Evolutionary conservation across 352 stramenopile genomes (phyloP), one percentile per base, ranked within the genome.

Genomic region (Phytophthora fragariae): DNA sequence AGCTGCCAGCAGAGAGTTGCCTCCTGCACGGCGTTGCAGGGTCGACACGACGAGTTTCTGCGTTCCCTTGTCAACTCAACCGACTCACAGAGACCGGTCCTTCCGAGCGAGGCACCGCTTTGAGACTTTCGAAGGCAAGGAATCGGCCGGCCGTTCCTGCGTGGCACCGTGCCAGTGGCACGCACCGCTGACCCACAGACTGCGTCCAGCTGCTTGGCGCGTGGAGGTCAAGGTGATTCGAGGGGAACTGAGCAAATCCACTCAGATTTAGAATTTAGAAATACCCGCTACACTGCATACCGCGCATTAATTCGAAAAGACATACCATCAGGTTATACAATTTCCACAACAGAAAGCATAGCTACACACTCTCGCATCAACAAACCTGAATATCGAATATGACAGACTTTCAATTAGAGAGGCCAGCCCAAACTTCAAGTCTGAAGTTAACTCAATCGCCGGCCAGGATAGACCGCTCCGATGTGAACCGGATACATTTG

Each of bases 401-500:
- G 4, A 12, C n/a, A 58, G 61, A 49, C 3, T 67, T 3, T 35
- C 50, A 27, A 12, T 62, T 65, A 33, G 27, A 65, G 44, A 74
- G 59, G 46, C 4, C 14, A 9, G 41, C n/a, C 44, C 8, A 3
- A 68, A 68, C 14, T 70, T 65, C 59, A 73, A 69, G 52, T 73
- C 59, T 73, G 67, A 73, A 41, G 47, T 54, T 75, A 75, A 75
- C 61, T 75, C 68, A 62, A 70, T 54, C 57, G 33, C 19, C 7
- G 1, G 50, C 50, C 50, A 65, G 35, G 27, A 44, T 57, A 27
- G 8, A 14, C 41, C 41, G 2, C 2, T 31, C 41, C 39, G 57
- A 64, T 65, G 52, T 56, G 35, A 66, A 60, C 65, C 57, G 65
- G 56, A 72, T 72, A 72, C 57, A 17, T 74, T 74, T 75, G 68